Percentiles rank a stretch among this genome's conserved stretches.
phyloP scores from a whole-genome alignment of 495 filamentous ascomycete species.

The Hypomontagnella monticulosa region DNA sequence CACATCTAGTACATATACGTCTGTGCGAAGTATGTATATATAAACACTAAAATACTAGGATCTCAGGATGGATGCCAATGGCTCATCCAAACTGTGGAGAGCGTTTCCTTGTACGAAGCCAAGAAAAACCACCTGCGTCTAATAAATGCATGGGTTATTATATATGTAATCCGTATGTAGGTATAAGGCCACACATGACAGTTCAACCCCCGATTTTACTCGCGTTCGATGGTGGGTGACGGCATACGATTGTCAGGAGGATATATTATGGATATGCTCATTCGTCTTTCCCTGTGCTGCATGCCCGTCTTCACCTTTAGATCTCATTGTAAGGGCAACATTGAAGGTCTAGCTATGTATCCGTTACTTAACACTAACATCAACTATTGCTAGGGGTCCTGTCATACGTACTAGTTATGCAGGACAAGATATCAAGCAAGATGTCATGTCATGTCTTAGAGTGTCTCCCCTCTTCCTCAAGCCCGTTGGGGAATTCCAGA shows the following conservation, averaged over 20 bases:
- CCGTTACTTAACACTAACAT: not conserved
- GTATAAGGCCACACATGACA: constrained; percentile 2
- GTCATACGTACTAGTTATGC: constrained; percentile 11
- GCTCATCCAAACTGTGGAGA: constrained; percentile 37
- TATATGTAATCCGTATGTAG: constrained; percentile 21
- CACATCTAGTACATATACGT: not conserved
- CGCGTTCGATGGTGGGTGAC: not conserved
- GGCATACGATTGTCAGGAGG: constrained; percentile 11
- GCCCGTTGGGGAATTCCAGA: not conserved
- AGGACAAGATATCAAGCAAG: constrained; percentile 1
- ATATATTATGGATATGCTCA: constrained; percentile 25
- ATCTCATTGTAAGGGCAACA: not conserved
- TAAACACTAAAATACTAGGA: constrained; percentile 7
- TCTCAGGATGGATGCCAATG: constrained; percentile 22
- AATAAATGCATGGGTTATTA: constrained; percentile 37
- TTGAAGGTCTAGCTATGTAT: constrained; percentile 6
- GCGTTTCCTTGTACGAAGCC: constrained; percentile 32
- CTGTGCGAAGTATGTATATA: not conserved
- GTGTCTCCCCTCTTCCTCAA: not conserved
- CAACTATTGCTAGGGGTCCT: not conserved
- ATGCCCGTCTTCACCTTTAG: not conserved
- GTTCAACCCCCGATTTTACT: constrained; percentile 4
- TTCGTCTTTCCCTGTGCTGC: constrained; percentile 11
- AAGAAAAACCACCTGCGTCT: constrained; percentile 38
- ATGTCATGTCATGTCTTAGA: constrained; percentile 4